Evolutionary conservation across 441 rosid genomes (phyloP).

Genomic region (Flueggea neowawraea): DNA sequence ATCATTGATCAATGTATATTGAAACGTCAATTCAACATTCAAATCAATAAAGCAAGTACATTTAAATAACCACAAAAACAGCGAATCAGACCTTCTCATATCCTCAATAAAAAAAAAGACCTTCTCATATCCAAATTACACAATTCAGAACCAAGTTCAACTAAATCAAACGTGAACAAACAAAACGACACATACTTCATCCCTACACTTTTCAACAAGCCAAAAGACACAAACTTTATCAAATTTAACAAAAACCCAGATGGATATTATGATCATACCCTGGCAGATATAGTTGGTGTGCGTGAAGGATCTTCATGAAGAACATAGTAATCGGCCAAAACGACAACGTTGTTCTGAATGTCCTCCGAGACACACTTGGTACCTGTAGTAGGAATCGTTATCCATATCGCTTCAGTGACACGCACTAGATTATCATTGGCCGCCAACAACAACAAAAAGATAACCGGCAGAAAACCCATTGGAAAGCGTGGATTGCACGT

Average conservation of each 20-base stretch:
- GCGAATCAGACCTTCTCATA: too few relatives aligned
- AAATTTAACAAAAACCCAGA: neutral
- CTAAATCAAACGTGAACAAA: slow-evolving; percentile 4
- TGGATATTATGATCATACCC: slow-evolving; percentile 32
- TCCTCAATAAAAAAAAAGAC: too few relatives aligned
- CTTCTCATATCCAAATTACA: too few relatives aligned
- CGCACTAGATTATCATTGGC: slow-evolving; percentile 14
- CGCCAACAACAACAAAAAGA: neutral
- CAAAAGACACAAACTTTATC: neutral
- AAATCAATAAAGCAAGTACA: too few relatives aligned
- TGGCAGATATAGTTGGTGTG: slow-evolving; percentile 40
- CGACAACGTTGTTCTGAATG: slow-evolving; percentile 76
- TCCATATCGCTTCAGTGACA: slow-evolving; percentile 47
- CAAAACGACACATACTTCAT: neutral
- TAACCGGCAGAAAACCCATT: neutral
- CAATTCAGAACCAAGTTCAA: too few relatives aligned
- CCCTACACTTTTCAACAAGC: neutral
- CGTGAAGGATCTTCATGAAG: slow-evolving; percentile 50
- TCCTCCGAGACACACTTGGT: slow-evolving; percentile 86
- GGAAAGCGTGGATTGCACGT: neutral
- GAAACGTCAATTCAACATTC: too few relatives aligned
- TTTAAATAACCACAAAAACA: too few relatives aligned
- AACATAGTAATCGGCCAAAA: slow-evolving; percentile 69
- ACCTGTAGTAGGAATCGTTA: slow-evolving; percentile 54
- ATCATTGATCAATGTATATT: too few relatives aligned